These are phyloP conservation scores for Penicillium coprophilum DNA, from an alignment of 495 filamentous ascomycete genomes.

Conservation along the genomic window DNA sequence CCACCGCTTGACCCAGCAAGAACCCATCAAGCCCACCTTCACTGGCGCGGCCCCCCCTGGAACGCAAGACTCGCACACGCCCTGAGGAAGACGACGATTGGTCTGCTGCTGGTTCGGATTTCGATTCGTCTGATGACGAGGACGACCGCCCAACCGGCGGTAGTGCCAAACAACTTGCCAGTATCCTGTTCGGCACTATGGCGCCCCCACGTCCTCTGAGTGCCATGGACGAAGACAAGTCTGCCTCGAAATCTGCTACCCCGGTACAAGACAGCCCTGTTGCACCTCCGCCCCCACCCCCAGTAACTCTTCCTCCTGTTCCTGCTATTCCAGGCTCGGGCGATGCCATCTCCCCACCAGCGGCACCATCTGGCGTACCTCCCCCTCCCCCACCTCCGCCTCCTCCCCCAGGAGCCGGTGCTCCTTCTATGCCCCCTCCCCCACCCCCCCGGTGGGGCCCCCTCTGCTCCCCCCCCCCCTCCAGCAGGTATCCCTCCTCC, in stretches of 20 bases:
- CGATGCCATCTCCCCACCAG: conserved; percentile 35
- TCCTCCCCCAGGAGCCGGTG: conserved; percentile 32
- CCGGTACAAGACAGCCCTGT: conserved; percentile 38
- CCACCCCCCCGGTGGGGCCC: conserved; percentile 34
- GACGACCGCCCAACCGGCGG: conserved; percentile 73
- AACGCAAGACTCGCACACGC: conserved; percentile 54
- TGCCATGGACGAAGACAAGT: conserved; percentile 68
- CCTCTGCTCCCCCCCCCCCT: conserved; percentile 37
- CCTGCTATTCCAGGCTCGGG: conserved; percentile 37
- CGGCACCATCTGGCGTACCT: conserved; percentile 32
- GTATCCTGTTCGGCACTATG: conserved; percentile 96
- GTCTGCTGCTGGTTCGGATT: conserved; percentile 78
- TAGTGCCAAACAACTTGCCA: conserved; percentile 87
- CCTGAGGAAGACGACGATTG: conserved; percentile 86
- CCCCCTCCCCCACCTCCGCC: conserved; percentile 47
- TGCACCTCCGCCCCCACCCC: conserved; percentile 32
- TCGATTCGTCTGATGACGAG: conserved; percentile 65
- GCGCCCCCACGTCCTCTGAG: conserved; percentile 86
- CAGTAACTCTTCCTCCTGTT: conserved; percentile 28
- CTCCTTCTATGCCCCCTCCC: conserved; percentile 26
- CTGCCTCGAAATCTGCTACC: conserved; percentile 42
- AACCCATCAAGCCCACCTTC: conserved; percentile 36
- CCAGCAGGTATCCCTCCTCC: conserved; percentile 35
- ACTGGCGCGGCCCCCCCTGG: conserved; percentile 40
- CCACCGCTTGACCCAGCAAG: conserved; percentile 71